Evolutionary conservation across 441 rosid genomes (phyloP), one percentile per base, ranked within the genome.

Genomic region (Arabidopsis hybrid): DNA sequence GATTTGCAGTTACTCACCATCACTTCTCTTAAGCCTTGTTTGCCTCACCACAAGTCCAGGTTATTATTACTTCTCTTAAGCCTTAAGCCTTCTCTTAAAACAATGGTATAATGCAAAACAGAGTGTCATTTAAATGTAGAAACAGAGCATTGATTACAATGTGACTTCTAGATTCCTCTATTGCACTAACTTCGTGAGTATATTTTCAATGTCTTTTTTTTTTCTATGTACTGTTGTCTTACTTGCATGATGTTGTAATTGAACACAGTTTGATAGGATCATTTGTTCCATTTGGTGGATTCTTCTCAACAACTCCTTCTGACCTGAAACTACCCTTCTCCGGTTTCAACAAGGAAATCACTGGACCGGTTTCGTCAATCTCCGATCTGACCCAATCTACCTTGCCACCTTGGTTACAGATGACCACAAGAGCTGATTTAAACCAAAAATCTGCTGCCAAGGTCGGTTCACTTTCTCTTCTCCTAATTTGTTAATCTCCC

Each of bases 271-370:
- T 89, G 88, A 86, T 89, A 96, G 92, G 84, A 63, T 93, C 97
- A 17, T 93, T 93, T 79, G 90, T 93, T 71, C 98, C 98, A 17
- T 91, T 93, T 75, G 98, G 89, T 36, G 97, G 98, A 55, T 87
- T 90, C 76, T 93, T 93, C 81, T 81, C 97, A 63, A 81, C 97
- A 63, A 81, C 87, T 13, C 85, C 88, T 18, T 56, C 88, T 1
- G 98, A 91, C 60, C 51, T 80, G 34, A 86, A 82, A 62, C 70
- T 80, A 68, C 80, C 88, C 8, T 69, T 80, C 74, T 57, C 83
- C 55, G 79, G 77, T 69, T 63, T 77, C 4, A 36, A 77, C 51
- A 77, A 80, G 52, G 91, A 86, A 75, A 69, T 76, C 29, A 61
- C 76, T 32, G 80, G 80, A 58, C 80, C 71, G 32, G 17, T 82